A percentile compares a stretch with the other conserved stretches of the same genome.
Evolutionary conservation across 129 eudicot genomes (phyloP).

Genomic region (Artemisia argyi): DNA sequence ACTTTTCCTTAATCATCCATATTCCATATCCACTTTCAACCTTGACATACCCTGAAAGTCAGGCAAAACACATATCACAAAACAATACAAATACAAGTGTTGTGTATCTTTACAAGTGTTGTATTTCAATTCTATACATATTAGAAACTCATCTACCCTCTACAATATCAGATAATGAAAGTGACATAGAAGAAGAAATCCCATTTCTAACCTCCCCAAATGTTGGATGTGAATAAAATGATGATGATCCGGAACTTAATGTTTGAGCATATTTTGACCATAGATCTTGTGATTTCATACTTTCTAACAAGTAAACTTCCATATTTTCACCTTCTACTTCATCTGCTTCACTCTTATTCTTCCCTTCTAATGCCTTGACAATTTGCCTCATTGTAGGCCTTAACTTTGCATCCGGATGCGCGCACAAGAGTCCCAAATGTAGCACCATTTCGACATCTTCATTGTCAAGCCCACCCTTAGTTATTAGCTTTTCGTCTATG

Average conservation of each 20-base stretch:
- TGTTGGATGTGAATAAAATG: slow-evolving; percentile 47
- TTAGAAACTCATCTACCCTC: slow-evolving; percentile 54
- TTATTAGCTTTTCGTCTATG: slow-evolving; percentile 37
- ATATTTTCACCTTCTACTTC: slow-evolving; percentile 55
- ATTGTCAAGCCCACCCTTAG: slow-evolving; percentile 30
- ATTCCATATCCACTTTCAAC: slow-evolving; percentile 9
- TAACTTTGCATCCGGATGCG: slow-evolving; percentile 44
- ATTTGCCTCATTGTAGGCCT: slow-evolving; percentile 85
- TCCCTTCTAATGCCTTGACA: slow-evolving; percentile 57
- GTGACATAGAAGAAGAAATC: slow-evolving; percentile 52
- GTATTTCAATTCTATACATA: not conserved
- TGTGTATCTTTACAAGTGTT: not conserved
- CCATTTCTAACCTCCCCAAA: slow-evolving; percentile 57
- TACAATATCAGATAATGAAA: slow-evolving; percentile 47
- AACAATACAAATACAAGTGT: slow-evolving; percentile 17
- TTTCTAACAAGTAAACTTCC: slow-evolving; percentile 52
- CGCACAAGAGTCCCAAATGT: slow-evolving; percentile 65
- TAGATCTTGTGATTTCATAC: slow-evolving; percentile 39
- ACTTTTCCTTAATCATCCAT: slow-evolving; percentile 1
- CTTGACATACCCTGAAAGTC: slow-evolving; percentile 27
- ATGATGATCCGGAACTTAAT: slow-evolving; percentile 30
- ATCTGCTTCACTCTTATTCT: slow-evolving; percentile 48
- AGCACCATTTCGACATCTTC: slow-evolving; percentile 68
- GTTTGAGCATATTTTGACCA: slow-evolving; percentile 43
- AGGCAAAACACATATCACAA: slow-evolving; percentile 35